A percentile compares a stretch with the other conserved stretches of the same genome.
Conservation (phyloP, 768 basidiomycete species). For the Suillus variegatus region DNA sequence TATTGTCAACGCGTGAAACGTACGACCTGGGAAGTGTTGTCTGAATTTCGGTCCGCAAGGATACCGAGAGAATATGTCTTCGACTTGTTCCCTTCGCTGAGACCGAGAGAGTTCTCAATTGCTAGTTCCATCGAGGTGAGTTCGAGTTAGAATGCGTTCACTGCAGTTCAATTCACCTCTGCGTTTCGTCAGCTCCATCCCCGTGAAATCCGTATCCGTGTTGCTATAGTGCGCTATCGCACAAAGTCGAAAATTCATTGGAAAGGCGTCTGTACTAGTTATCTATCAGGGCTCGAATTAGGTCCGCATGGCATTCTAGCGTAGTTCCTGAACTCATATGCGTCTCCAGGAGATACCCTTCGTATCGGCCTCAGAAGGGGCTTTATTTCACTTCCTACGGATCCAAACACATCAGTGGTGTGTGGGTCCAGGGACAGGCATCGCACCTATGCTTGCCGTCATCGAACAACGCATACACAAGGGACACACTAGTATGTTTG, state of each 20-base stretch:
- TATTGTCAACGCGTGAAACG: slow-evolving; percentile 81
- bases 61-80: slow-evolving; percentile 87
- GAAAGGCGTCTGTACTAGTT: slow-evolving; percentile 83
- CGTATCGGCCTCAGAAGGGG: slow-evolving; percentile 67
- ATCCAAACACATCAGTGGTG: slow-evolving; percentile 63
- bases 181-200: slow-evolving; percentile 49
- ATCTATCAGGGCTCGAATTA: slow-evolving; percentile 59
- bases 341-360: slow-evolving; percentile 54
- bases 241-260: slow-evolving; percentile 82
- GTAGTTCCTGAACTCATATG: neutral
- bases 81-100: slow-evolving; percentile 83
- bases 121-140: slow-evolving; percentile 66
- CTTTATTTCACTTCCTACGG: slow-evolving; percentile 56
- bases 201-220: slow-evolving; percentile 76
- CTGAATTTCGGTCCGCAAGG: slow-evolving; percentile 73
- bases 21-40: slow-evolving; percentile 80
- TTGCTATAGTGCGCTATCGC: slow-evolving; percentile 89
- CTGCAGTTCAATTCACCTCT: neutral
- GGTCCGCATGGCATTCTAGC: slow-evolving; percentile 43
- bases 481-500: slow-evolving; percentile 52
- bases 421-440: slow-evolving; percentile 92
- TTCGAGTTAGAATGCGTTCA: neutral
- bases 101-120: slow-evolving; percentile 91
- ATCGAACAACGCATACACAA: slow-evolving; percentile 71
- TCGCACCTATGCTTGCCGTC: slow-evolving; percentile 89